These are phyloP conservation scores for Aspergillus ustus DNA, from an alignment of 2,329 filamentous ascomycete genomes.

Conservation along the genomic window DNA sequence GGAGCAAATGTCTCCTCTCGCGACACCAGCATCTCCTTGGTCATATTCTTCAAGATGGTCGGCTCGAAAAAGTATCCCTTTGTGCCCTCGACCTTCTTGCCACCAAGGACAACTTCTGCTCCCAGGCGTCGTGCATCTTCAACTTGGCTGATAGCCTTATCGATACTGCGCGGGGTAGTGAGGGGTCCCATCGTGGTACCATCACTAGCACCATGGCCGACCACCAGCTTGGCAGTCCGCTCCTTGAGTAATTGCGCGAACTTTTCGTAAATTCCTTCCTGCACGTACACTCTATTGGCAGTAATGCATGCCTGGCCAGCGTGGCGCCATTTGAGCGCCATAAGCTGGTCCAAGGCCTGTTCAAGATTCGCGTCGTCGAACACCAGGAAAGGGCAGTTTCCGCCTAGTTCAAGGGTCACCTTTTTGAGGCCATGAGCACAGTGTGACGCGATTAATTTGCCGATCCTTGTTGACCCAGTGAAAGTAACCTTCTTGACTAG, in stretches of 20 bases:
- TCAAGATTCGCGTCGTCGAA: slow-evolving; percentile 68
- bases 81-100: slow-evolving; percentile 51
- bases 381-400: slow-evolving; percentile 68
- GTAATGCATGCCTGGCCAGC: slow-evolving; percentile 52
- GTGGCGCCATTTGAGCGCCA: slow-evolving; percentile 49
- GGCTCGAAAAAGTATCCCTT: slow-evolving; percentile 73
- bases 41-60: slow-evolving; percentile 66
- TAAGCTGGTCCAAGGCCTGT: slow-evolving; percentile 44
- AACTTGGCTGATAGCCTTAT: slow-evolving; percentile 63
- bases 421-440: slow-evolving; percentile 67
- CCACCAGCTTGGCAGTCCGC: slow-evolving; percentile 56
- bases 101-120: slow-evolving; percentile 67
- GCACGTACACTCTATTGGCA: slow-evolving; percentile 52
- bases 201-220: slow-evolving; percentile 63
- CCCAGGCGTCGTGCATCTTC: slow-evolving; percentile 67
- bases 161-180: slow-evolving; percentile 60
- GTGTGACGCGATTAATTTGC: slow-evolving; percentile 64
- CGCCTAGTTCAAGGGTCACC: slow-evolving; percentile 66
- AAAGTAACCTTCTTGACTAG: slow-evolving; percentile 66
- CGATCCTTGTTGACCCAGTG: slow-evolving; percentile 64
- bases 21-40: slow-evolving; percentile 60
- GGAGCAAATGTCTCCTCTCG: slow-evolving; percentile 70
- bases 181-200: slow-evolving; percentile 65
- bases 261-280: slow-evolving; percentile 52
- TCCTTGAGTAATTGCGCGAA: slow-evolving; percentile 61